These are phyloP conservation scores for Sclerotinia glacialis DNA, from an alignment of 2,329 filamentous ascomycete species.

Conservation along the genomic window DNA sequence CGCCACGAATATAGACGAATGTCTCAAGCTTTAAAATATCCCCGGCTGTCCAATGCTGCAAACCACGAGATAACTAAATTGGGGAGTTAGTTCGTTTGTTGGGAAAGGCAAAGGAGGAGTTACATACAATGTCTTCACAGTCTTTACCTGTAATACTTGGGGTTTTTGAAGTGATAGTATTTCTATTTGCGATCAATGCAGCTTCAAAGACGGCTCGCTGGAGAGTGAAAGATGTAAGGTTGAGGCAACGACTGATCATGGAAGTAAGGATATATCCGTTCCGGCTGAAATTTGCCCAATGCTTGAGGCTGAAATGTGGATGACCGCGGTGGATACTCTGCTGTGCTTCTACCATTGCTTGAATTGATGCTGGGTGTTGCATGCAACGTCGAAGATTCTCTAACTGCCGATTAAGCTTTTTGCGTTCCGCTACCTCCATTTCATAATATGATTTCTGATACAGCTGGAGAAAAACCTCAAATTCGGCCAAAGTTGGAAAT, in stretches of 20 bases:
- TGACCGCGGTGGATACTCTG: neutral
- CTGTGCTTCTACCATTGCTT: neutral
- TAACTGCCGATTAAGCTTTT: neutral
- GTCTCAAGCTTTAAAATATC: neutral
- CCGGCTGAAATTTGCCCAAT: neutral
- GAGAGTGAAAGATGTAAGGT: neutral
- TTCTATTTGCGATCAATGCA: neutral
- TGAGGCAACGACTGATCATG: neutral
- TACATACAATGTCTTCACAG: neutral
- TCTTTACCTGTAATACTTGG: neutral
- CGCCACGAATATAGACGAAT: neutral
- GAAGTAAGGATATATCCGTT: neutral
- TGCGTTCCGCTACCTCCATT: neutral
- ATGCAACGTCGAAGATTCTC: neutral
- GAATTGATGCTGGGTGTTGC: neutral
- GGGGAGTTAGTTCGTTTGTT: neutral
- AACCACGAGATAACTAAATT: neutral
- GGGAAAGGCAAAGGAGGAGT: neutral
- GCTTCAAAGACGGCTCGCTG: neutral
- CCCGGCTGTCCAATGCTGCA: neutral
- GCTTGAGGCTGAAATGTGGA: neutral
- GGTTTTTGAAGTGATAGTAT: neutral
- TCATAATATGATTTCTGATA: conserved; percentile 4
- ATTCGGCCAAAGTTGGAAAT: conserved; percentile 4
- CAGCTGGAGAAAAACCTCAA: conserved; percentile 1